phyloP scores from a whole-genome alignment of 768 basidiomycete genomes.

The Naganishia vaughanmartiniae region DNA sequence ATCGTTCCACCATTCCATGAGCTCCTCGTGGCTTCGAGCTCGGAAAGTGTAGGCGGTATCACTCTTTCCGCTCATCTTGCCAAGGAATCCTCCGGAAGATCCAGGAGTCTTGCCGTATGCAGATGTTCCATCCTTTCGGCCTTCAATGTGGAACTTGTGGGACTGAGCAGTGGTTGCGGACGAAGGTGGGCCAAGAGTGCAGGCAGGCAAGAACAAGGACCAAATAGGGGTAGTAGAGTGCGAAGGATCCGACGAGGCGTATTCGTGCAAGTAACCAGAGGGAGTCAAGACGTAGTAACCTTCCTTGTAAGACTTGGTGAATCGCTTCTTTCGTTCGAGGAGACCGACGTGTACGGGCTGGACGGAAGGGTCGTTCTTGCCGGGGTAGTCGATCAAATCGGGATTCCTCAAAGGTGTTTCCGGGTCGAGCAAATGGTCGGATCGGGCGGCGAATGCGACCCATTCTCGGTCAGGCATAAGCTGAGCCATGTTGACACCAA shows the following conservation, averaged over 20 bases:
- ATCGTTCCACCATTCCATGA: constrained; percentile 99
- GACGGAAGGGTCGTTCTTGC: constrained; percentile 83
- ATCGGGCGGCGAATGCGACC: constrained; percentile 89
- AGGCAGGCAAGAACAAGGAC: constrained; percentile 85
- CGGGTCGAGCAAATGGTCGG: constrained; percentile 92
- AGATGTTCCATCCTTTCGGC: constrained; percentile 75
- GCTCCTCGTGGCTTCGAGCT: constrained; percentile 82
- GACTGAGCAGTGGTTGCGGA: constrained; percentile 62
- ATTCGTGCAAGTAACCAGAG: constrained; percentile 94
- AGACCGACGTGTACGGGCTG: constrained; percentile 81
- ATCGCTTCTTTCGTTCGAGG: constrained; percentile 92
- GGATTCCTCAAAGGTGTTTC: constrained; percentile 75
- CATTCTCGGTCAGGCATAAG: constrained; percentile 87
- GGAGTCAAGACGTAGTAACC: constrained; percentile 89
- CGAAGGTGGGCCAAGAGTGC: constrained; percentile 90
- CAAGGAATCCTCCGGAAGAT: constrained; percentile 51
- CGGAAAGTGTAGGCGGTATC: constrained; percentile 81
- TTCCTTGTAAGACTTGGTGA: constrained; percentile 80
- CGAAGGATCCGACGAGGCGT: constrained; percentile 69
- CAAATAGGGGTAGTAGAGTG: constrained; percentile 63
- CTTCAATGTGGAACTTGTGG: constrained; percentile 98
- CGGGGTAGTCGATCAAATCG: constrained; percentile 71
- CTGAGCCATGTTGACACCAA: constrained; percentile 71
- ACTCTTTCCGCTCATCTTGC: constrained; percentile 51
- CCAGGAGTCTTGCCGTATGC: constrained; percentile 50